Percentiles rank a stretch among this genome's conserved stretches.
Evolutionary conservation across 2,329 filamentous ascomycete species (phyloP).

Genomic region (Metarhizium anisopliae): DNA sequence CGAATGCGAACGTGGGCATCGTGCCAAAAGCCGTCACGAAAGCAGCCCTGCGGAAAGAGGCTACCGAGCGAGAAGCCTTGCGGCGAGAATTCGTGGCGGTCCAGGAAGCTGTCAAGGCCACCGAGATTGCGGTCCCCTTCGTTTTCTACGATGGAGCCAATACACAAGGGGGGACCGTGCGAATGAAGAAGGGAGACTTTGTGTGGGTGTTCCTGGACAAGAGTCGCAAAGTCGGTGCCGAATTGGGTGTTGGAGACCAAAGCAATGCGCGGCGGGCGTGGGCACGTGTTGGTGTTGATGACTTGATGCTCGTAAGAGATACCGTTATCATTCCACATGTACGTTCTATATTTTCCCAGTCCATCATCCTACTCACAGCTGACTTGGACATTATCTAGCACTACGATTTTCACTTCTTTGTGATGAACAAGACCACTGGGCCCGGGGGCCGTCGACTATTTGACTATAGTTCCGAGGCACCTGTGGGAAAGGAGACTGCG

Average conservation of each 20-base stretch:
- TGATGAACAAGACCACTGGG: slow-evolving; percentile 75
- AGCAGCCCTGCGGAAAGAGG: slow-evolving; percentile 69
- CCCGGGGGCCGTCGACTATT: slow-evolving; percentile 69
- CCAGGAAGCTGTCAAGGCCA: slow-evolving; percentile 80
- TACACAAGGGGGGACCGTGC: slow-evolving; percentile 72
- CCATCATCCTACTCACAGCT: background rate
- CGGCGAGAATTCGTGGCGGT: slow-evolving; percentile 74
- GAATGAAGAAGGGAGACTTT: slow-evolving; percentile 86
- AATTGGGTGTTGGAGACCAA: slow-evolving; percentile 64
- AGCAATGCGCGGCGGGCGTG: slow-evolving; percentile 66
- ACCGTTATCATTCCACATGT: slow-evolving; percentile 92
- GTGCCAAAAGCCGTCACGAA: slow-evolving; percentile 63
- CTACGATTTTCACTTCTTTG: slow-evolving; percentile 95
- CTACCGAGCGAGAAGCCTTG: slow-evolving; percentile 67
- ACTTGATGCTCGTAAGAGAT: slow-evolving; percentile 85
- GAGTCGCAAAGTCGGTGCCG: slow-evolving; percentile 81
- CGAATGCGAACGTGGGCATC: slow-evolving; percentile 51
- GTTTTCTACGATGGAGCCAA: slow-evolving; percentile 96
- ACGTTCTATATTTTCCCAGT: slow-evolving; percentile 29
- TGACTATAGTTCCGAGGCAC: slow-evolving; percentile 53
- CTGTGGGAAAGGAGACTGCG: slow-evolving; percentile 14
- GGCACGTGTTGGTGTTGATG: slow-evolving; percentile 90
- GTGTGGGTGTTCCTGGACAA: slow-evolving; percentile 91
- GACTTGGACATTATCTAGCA: slow-evolving; percentile 47
- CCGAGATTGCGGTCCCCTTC: slow-evolving; percentile 86